Evolutionary conservation across 495 filamentous ascomycete species (phyloP), one percentile per base, ranked within the genome.

Genomic region (Monascus purpureus): DNA sequence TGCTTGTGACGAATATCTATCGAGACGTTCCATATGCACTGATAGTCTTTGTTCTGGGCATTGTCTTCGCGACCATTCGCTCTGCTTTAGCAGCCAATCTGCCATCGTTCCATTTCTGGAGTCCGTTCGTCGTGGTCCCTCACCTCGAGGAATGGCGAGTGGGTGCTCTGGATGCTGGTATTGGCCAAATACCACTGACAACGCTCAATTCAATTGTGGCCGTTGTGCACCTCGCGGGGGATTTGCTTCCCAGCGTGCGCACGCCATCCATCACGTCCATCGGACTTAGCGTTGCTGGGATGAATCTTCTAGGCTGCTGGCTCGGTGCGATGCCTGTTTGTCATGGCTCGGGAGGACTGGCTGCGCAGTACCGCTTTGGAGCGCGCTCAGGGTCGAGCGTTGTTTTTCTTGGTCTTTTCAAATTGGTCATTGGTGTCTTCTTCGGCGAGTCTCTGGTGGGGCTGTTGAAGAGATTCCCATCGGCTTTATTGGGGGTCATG

Each of bases 321-420:
- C 90, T 93, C 49, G 87, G 85, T 17, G 81, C 77, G 0, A 96
- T 96, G 88, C 88, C 88, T 4, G 80, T 93, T 2, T 96, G 88
- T 43, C 88, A 95, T 47, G 88, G 88, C 13, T 83, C 83, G 8
- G 88, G 88, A 2, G 88, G 88, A 0, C 60, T 95, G 1, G 88
- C 88, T 2, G 88, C 76, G 1, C 87, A 94, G 48, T 80, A 82
- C 43, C 73, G 82, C 2, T 96, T 94, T 40, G 88, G 88, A 2
- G 86, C 87, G 4, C 75, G 87, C 8, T 90, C 82, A 19, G 88
- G 88, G 1, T 70, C 82, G 0, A 81, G 77, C 41, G 68, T 94
- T 24, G 73, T 94, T 26, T 48, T 93, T 28, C 67, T 95, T 1
- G 88, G 88, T 0, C 13, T 70, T 1, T 55, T 81, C 23, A 96